Evolutionary conservation across 768 basidiomycete species (phyloP).

Genomic region (Podaxis rugospora): DNA sequence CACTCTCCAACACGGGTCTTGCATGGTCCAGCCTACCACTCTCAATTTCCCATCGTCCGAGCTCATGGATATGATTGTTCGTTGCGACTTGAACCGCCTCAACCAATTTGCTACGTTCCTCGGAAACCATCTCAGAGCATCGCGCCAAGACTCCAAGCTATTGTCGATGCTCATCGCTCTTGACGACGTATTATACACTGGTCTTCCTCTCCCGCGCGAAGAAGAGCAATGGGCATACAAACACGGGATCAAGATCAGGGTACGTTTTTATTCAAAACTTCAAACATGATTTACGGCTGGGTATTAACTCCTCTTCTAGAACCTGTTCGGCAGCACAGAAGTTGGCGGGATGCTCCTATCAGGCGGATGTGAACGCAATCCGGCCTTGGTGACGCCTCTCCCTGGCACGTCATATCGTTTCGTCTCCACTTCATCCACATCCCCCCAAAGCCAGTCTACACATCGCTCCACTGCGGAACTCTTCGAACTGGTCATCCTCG

Average conservation of each 20-base stretch:
- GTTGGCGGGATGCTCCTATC: slow-evolving; percentile 70
- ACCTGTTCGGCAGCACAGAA: slow-evolving; percentile 81
- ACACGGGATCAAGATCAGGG: slow-evolving; percentile 60
- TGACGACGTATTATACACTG: slow-evolving; percentile 63
- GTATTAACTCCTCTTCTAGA: slow-evolving; percentile 37
- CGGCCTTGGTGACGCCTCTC: slow-evolving; percentile 51
- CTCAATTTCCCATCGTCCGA: slow-evolving; percentile 66
- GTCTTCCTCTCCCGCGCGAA: slow-evolving; percentile 58
- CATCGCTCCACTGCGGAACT: slow-evolving; percentile 54
- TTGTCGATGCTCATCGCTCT: slow-evolving; percentile 50
- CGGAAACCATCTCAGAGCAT: slow-evolving; percentile 53
- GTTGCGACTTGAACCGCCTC: slow-evolving; percentile 66
- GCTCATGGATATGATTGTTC: slow-evolving; percentile 64
- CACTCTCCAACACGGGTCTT: slow-evolving; percentile 65
- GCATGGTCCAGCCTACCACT: slow-evolving; percentile 66
- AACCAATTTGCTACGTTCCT: slow-evolving; percentile 75
- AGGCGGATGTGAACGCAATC: slow-evolving; percentile 47
- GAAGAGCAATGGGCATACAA: slow-evolving; percentile 69
- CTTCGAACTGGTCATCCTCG: slow-evolving; percentile 66
- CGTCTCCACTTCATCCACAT: slow-evolving; percentile 36
- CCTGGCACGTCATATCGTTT: slow-evolving; percentile 67
- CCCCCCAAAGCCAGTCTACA: slow-evolving; percentile 35
- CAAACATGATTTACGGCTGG: slow-evolving; percentile 11
- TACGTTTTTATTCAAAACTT: slow-evolving; percentile 29
- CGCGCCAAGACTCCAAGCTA: slow-evolving; percentile 57